Conservation (phyloP, 1,284 basidiomycete genomes). For the Papiliotrema flavescens region DNA sequence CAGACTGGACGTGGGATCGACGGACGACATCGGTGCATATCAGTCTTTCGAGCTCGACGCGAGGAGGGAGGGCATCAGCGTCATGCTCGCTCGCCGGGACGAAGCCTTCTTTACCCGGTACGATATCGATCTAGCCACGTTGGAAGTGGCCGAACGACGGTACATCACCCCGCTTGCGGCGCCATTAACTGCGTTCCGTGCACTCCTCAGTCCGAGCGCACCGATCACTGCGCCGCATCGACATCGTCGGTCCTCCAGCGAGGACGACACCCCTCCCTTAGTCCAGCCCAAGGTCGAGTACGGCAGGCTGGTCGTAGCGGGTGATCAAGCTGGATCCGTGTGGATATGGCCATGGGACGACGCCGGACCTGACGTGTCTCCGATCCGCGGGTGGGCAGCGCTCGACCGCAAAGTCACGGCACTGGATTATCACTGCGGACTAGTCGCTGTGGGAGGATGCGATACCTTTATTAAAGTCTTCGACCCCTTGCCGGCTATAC, state of each 20-base stretch:
- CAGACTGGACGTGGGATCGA: slow-evolving; percentile 33
- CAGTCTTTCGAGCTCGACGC: slow-evolving; percentile 20
- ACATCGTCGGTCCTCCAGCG: not conserved
- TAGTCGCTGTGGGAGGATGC: slow-evolving; percentile 41
- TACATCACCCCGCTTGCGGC: slow-evolving; percentile 3
- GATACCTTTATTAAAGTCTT: slow-evolving; percentile 41
- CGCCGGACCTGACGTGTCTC: not conserved
- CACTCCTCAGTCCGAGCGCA: not conserved
- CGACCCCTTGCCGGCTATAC: slow-evolving; percentile 35
- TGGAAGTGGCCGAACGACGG: not conserved
- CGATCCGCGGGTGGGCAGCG: slow-evolving; percentile 26
- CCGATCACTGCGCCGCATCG: not conserved
- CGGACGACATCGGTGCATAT: slow-evolving; percentile 23
- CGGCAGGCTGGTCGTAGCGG: slow-evolving; percentile 10
- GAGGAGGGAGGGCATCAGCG: not conserved
- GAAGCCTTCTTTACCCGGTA: slow-evolving; percentile 26
- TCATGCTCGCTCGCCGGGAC: slow-evolving; percentile 31
- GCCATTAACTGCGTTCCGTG: not conserved
- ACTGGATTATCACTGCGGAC: slow-evolving; percentile 33
- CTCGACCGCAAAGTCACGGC: slow-evolving; percentile 38
- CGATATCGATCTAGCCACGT: slow-evolving; percentile 16
- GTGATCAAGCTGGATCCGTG: slow-evolving; percentile 33
- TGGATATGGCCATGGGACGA: slow-evolving; percentile 42
- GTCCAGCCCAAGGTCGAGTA: too few species aligned
- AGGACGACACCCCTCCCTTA: not conserved